These are phyloP conservation scores for Podospora didyma DNA, from an alignment of 495 filamentous ascomycete species.

Conservation along the genomic window DNA sequence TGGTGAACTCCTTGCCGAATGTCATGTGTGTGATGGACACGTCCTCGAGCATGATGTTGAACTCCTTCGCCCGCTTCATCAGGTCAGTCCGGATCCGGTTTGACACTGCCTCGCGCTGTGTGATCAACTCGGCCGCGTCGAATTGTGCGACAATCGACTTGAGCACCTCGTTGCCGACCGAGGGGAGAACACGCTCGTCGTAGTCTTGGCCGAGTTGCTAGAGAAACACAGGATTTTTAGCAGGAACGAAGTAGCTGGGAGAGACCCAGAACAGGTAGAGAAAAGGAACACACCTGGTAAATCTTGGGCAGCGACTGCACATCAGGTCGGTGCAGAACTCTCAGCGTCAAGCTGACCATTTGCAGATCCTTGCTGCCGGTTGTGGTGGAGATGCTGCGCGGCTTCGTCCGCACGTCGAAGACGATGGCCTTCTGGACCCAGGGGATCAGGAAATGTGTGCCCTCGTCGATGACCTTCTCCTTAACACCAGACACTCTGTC, in stretches of 20 bases:
- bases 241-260: not conserved
- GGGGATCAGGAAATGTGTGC: slow-evolving; percentile 93
- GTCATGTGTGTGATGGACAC: slow-evolving; percentile 99
- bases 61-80: slow-evolving; percentile 90
- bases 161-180: slow-evolving; percentile 99
- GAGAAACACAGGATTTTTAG: not conserved
- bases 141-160: slow-evolving; percentile 99
- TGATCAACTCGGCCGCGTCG: slow-evolving; percentile 99
- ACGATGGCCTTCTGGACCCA: slow-evolving; percentile 95
- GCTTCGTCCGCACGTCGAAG: slow-evolving; percentile 97
- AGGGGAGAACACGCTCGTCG: slow-evolving; percentile 98
- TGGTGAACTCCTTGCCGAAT: slow-evolving; percentile 98
- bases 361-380: slow-evolving; percentile 98
- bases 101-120: slow-evolving; percentile 92
- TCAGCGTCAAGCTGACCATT: slow-evolving; percentile 98
- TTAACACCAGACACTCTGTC: slow-evolving; percentile 89
- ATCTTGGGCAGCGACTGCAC: slow-evolving; percentile 91
- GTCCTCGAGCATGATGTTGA: slow-evolving; percentile 98
- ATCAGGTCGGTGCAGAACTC: slow-evolving; percentile 92
- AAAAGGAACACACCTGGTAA: slow-evolving; percentile 74
- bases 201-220: slow-evolving; percentile 88
- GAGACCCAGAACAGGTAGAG: not conserved
- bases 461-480: slow-evolving; percentile 88
- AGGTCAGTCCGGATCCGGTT: slow-evolving; percentile 94
- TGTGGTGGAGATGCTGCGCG: slow-evolving; percentile 94